Percentiles rank a stretch among this genome's conserved stretches.
These are phyloP conservation scores for Colletotrichum neosansevieriae DNA, from an alignment of 2,329 filamentous ascomycete species.

Conservation along the genomic window DNA sequence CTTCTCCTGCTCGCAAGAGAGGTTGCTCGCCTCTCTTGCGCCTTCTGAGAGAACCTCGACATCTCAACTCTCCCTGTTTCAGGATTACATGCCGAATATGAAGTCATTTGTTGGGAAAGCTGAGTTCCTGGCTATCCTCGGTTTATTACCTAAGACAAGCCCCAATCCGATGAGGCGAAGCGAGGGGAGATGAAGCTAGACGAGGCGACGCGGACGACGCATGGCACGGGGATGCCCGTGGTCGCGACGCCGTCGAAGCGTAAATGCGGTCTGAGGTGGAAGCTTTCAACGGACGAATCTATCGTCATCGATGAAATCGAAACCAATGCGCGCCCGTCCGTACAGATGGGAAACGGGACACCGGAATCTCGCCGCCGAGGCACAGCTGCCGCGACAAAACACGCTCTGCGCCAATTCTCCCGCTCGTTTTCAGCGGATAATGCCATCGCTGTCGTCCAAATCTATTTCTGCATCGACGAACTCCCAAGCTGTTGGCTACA, in stretches of 20 bases:
- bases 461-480: conserved; percentile 1
- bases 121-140: conserved; percentile 26
- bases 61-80: conserved; percentile 33
- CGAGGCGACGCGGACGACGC: conserved; percentile 31
- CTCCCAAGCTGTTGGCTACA: neutral
- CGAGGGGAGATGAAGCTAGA: conserved; percentile 27
- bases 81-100: conserved; percentile 25
- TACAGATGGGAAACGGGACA: conserved; percentile 2
- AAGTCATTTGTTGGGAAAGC: conserved; percentile 28
- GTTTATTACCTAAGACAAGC: conserved; percentile 26
- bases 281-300: conserved; percentile 32
- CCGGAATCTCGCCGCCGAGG: conserved; percentile 25
- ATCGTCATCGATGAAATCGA: conserved; percentile 37
- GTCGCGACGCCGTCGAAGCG: conserved; percentile 34
- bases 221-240: conserved; percentile 35
- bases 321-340: conserved; percentile 7
- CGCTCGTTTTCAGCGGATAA: conserved; percentile 6
- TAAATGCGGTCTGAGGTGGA: conserved; percentile 31
- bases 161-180: conserved; percentile 29
- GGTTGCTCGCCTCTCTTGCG: neutral
- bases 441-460: neutral
- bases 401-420: conserved; percentile 11
- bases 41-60: neutral
- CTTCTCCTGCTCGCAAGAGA: conserved; percentile 22
- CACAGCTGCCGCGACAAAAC: conserved; percentile 21